Evolutionary conservation across 2,329 filamentous ascomycete species (phyloP).

Genomic region (Davidsoniella australis): DNA sequence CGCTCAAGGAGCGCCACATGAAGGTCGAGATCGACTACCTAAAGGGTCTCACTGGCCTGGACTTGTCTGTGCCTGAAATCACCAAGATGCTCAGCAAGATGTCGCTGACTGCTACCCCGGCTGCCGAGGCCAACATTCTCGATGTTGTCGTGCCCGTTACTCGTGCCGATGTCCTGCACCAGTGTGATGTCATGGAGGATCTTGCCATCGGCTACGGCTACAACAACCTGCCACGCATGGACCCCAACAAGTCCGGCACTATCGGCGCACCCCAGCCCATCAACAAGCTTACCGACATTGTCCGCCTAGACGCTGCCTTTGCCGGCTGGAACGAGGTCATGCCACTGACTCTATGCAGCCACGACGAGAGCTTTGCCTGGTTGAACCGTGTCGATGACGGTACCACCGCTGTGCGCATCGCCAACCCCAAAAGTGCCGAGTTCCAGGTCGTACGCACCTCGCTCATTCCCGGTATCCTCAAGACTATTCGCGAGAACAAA

Average conservation of each 20-base stretch:
- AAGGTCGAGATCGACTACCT: constrained; percentile 84
- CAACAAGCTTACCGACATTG: constrained; percentile 89
- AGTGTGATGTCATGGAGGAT: constrained; percentile 98
- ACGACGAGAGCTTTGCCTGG: constrained; percentile 96
- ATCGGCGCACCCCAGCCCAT: constrained; percentile 74
- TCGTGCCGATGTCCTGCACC: constrained; percentile 84
- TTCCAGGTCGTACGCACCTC: constrained; percentile 87
- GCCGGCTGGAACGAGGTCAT: constrained; percentile 93
- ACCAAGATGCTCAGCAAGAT: constrained; percentile 74
- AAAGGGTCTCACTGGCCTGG: constrained; percentile 77
- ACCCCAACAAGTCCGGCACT: constrained; percentile 71
- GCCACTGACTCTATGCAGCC: constrained; percentile 88
- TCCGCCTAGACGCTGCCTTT: constrained; percentile 78
- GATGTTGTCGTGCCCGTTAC: constrained; percentile 77
- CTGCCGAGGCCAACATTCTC: constrained; percentile 40
- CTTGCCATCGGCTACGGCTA: constrained; percentile 93
- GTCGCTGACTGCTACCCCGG: constrained; percentile 69
- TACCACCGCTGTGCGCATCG: constrained; percentile 63
- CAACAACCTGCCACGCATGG: constrained; percentile 79
- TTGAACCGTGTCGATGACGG: constrained; percentile 81
- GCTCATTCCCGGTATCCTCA: constrained; percentile 71
- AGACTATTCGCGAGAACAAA: constrained; percentile 89
- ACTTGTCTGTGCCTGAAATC: constrained; percentile 56
- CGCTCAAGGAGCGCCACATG: constrained; percentile 58
- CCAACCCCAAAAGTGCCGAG: constrained; percentile 83